Conservation (phyloP, 176 grass and related monocot species). For the Themeda triandra region DNA sequence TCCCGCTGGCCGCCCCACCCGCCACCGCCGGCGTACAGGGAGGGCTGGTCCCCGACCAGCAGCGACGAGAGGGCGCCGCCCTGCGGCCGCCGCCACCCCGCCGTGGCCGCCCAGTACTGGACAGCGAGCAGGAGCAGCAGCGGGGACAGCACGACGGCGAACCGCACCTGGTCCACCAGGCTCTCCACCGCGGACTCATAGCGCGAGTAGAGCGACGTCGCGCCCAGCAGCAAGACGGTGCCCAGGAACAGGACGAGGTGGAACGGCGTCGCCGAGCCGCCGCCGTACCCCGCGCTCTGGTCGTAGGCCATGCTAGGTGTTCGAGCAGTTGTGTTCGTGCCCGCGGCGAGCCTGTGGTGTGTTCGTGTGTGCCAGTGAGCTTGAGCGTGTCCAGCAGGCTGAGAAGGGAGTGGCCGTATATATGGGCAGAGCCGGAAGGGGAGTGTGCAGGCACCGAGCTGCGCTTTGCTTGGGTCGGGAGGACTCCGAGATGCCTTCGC, state of each 20-base stretch:
- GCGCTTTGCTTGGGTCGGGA: slow-evolving; percentile 61
- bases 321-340: background rate
- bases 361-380: background rate
- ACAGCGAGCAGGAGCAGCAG: slow-evolving; percentile 70
- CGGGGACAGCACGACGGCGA: slow-evolving; percentile 70
- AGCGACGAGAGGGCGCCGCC: slow-evolving; percentile 29
- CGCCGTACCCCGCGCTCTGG: slow-evolving; percentile 17
- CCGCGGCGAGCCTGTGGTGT: background rate
- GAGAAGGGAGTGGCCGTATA: slow-evolving; percentile 1
- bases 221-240: slow-evolving; percentile 62
- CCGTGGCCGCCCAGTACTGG: slow-evolving; percentile 66
- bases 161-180: slow-evolving; percentile 48
- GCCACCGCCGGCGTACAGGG: background rate
- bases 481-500: slow-evolving; percentile 53
- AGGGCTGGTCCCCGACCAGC: slow-evolving; percentile 32
- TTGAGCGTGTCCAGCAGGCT: background rate
- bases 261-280: slow-evolving; percentile 37
- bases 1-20: slow-evolving; percentile 1
- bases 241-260: slow-evolving; percentile 70
- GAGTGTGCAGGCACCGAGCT: background rate
- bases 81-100: background rate
- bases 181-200: slow-evolving; percentile 66
- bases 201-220: slow-evolving; percentile 59
- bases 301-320: slow-evolving; percentile 41
- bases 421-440: slow-evolving; percentile 16